Evolutionary conservation across 306 rosid species (phyloP), one percentile per base, ranked within the genome.

Genomic region (Sicyos baderoa): DNA sequence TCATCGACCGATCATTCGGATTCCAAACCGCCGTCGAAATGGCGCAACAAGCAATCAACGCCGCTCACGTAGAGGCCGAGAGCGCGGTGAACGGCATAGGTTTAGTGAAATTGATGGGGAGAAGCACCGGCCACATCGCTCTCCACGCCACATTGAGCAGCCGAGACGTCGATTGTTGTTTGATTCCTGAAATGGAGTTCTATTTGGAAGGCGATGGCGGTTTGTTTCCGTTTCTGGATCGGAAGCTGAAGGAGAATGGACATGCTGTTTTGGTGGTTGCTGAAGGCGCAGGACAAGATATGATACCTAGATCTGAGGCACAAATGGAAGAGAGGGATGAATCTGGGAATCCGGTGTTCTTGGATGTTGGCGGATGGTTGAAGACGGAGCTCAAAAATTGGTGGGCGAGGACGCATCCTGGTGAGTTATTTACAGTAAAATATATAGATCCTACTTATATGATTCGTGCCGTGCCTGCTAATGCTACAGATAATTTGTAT

Each of bases 371-470:
- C n/a, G 76, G 22, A 21, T 91, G 97, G 96, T 70, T 91, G 79
- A 91, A 87, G 79, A 78, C 90, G 1, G 97, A 91, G 85, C 86
- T 91, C 11, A 89, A 75, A 23, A 80, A 79, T 21, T 91, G 97
- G 95, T 87, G 96, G 97, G 59, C 45, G 29, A 58, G 79, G 58
- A 72, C 84, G 5, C 96, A 89, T 49, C 90, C 90, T 0, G 74
- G 74, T 10, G 95, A 91, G 81, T 79, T 91, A 16, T 80, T 84
- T 70, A 84, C 95, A 0, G 81, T 84, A 15, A 84, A 68, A 86
- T 85, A 84, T 76, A 91, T 91, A 44, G 96, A 91, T 81, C 96
- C 97, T 9, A 91, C 96, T 0, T 89, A 91, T 78, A 89, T 91
- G 97, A 84, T 89, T 59, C 90, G 96, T 0, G 97, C 96, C 0